These are phyloP conservation scores for Salicornia ramosissima DNA, from an alignment of 148 eudicot genomes.

Conservation along the genomic window DNA sequence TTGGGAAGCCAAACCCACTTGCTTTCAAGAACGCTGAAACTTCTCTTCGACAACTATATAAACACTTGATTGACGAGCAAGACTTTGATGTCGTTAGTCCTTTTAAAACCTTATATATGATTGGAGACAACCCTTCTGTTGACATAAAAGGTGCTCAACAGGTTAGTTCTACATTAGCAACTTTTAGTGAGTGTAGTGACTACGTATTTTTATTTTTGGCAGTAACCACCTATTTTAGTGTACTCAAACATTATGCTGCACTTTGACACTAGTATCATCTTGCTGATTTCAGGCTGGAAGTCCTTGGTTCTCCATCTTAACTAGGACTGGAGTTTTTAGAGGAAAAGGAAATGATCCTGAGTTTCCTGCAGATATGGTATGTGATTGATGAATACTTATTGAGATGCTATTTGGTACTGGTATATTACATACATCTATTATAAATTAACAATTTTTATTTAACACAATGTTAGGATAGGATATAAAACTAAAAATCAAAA, in stretches of 20 bases:
- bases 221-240: background rate
- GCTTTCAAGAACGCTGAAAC: conserved; percentile 81
- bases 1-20: conserved; percentile 77
- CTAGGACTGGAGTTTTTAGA: conserved; percentile 83
- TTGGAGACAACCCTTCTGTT: conserved; percentile 90
- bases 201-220: background rate
- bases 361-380: conserved; percentile 79
- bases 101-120: conserved; percentile 75
- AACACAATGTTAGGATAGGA: too few species aligned
- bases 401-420: background rate
- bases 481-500: too few species aligned
- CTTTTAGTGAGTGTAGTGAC: background rate
- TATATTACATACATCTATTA: too few species aligned
- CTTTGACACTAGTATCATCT: background rate
- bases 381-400: conserved; percentile 14
- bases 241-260: background rate
- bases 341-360: conserved; percentile 62
- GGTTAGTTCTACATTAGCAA: conserved; percentile 34
- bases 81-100: conserved; percentile 26
- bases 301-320: conserved; percentile 93
- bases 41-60: conserved; percentile 37
- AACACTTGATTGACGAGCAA: conserved; percentile 17
- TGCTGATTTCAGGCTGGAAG: conserved; percentile 62
- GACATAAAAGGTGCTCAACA: conserved; percentile 87
- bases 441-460: too few species aligned